Conservation (phyloP, 1,284 basidiomycete genomes). For the Vanrija sp. region DNA sequence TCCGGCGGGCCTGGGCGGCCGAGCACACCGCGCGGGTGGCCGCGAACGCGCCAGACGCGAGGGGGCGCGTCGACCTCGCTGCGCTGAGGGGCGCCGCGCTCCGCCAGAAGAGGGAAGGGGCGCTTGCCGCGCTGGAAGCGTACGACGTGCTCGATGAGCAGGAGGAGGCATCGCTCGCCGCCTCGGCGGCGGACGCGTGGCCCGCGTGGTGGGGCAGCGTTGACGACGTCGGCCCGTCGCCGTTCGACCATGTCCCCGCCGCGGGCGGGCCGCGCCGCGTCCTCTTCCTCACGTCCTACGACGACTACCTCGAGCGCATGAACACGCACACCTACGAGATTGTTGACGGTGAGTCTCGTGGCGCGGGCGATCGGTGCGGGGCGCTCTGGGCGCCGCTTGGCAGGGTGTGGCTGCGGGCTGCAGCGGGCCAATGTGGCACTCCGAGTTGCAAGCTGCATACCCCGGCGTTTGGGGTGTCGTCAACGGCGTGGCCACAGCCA, state of each 20-base stretch:
- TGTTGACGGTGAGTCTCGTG: slow-evolving; percentile 32
- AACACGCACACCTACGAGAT: slow-evolving; percentile 49
- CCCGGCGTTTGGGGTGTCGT: no score
- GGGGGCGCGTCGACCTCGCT: neutral
- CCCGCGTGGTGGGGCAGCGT: slow-evolving; percentile 42
- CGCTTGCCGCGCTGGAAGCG: neutral
- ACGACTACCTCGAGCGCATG: slow-evolving; percentile 47
- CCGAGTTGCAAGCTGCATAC: neutral
- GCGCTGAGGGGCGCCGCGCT: neutral
- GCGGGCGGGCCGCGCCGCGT: slow-evolving; percentile 28
- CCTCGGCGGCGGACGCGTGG: slow-evolving; percentile 17
- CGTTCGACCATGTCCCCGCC: slow-evolving; percentile 37
- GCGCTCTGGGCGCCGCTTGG: no score
- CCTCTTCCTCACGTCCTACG: slow-evolving; percentile 46
- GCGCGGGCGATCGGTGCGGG: no score
- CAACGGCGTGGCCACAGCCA: neutral
- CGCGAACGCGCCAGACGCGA: neutral
- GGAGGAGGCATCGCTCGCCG: slow-evolving; percentile 10
- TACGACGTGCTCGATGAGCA: slow-evolving; percentile 7
- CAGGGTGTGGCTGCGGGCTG: neutral
- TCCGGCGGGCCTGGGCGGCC: neutral
- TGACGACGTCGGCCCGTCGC: slow-evolving; percentile 40
- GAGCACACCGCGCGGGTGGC: neutral
- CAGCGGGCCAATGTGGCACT: neutral
- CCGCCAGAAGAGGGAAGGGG: neutral